Evolutionary conservation across 202 grass and related monocot genomes (phyloP).

Genomic region (Saccharum hybrid): DNA sequence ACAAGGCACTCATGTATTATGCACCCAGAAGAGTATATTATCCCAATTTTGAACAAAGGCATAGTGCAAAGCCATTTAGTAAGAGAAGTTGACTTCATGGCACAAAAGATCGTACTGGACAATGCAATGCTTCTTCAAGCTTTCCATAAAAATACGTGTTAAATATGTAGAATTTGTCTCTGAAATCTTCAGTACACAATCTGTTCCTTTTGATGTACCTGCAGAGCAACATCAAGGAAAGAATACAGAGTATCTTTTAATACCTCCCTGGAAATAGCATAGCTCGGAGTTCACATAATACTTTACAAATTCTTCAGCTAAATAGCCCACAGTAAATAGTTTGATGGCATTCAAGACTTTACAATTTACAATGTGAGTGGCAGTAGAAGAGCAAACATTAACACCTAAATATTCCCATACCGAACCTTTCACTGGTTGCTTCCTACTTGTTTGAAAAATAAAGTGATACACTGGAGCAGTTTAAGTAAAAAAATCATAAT

Average conservation of each 20-base stretch:
- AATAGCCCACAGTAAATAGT: conserved; percentile 24
- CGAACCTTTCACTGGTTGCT: conserved; percentile 1
- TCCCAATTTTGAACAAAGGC: conserved; percentile 7
- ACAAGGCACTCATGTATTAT: conserved; percentile 22
- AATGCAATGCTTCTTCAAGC: conserved; percentile 76
- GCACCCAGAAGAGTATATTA: background rate
- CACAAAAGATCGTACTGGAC: conserved; percentile 52
- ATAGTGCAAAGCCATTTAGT: conserved; percentile 28
- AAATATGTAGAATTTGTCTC: conserved; percentile 76
- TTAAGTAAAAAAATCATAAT: background rate
- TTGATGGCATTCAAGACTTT: conserved; percentile 18
- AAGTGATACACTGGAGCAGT: conserved; percentile 1
- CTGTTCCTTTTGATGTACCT: conserved; percentile 70
- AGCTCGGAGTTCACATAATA: conserved; percentile 21
- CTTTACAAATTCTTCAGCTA: conserved; percentile 32
- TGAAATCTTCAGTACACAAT: conserved; percentile 40
- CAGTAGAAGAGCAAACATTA: conserved; percentile 28
- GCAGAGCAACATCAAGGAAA: conserved; percentile 42
- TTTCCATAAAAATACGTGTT: conserved; percentile 98
- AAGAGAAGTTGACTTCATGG: conserved; percentile 27
- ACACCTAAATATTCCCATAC: conserved; percentile 13
- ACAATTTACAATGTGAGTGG: conserved; percentile 15
- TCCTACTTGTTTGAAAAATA: conserved; percentile 23
- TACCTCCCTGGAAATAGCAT: conserved; percentile 27
- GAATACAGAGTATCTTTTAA: background rate